These are phyloP conservation scores for Fusarium solani-melongenae DNA, from an alignment of 2,329 filamentous ascomycete genomes.

Conservation along the genomic window DNA sequence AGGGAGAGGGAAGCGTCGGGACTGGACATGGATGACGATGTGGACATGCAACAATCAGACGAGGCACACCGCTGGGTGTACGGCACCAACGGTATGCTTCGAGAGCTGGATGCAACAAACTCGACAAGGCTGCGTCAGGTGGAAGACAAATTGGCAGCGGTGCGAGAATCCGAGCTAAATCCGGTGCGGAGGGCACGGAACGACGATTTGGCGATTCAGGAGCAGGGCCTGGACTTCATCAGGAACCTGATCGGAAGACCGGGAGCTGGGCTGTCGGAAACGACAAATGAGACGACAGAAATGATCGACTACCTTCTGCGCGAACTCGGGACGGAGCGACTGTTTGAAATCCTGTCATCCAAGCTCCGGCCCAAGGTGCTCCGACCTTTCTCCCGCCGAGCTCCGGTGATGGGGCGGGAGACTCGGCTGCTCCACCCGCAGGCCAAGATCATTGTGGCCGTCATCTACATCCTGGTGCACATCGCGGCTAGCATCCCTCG, in stretches of 20 bases:
- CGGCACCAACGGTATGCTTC: slow-evolving; percentile 45
- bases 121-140: slow-evolving; percentile 61
- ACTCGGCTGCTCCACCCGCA: slow-evolving; percentile 66
- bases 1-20: slow-evolving; percentile 42
- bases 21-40: slow-evolving; percentile 67
- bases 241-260: slow-evolving; percentile 84
- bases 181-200: slow-evolving; percentile 74
- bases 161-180: slow-evolving; percentile 76
- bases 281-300: slow-evolving; percentile 63
- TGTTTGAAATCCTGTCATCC: slow-evolving; percentile 83
- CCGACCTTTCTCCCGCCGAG: slow-evolving; percentile 62
- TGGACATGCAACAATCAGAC: slow-evolving; percentile 64
- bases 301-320: slow-evolving; percentile 90
- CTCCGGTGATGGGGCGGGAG: slow-evolving; percentile 49
- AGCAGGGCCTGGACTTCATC: slow-evolving; percentile 90
- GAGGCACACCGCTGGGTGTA: slow-evolving; percentile 55
- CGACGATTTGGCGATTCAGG: slow-evolving; percentile 87
- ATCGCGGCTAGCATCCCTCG: slow-evolving; percentile 83
- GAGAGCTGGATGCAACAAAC: slow-evolving; percentile 48
- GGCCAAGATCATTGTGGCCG: slow-evolving; percentile 78
- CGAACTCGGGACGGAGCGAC: slow-evolving; percentile 77
- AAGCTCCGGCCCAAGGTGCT: slow-evolving; percentile 76
- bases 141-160: slow-evolving; percentile 59
- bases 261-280: slow-evolving; percentile 59
- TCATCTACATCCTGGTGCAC: slow-evolving; percentile 87